phyloP scores from a whole-genome alignment of 192 early-diverging fungal genomes.

The Umbelopsis vinacea region DNA sequence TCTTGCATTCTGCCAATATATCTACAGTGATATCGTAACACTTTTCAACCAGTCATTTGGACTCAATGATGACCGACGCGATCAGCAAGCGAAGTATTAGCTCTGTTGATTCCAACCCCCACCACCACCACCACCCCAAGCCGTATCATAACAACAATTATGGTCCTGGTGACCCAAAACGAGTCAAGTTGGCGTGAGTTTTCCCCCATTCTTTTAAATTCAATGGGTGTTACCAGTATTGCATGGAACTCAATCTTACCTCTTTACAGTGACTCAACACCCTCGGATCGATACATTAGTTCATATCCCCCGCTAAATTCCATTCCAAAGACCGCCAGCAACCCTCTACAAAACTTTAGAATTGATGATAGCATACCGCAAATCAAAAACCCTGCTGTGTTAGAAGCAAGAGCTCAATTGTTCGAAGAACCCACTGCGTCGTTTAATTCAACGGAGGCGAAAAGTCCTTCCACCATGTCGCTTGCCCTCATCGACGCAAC shows the following conservation, averaged over 20 bases:
- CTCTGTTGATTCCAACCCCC: not conserved
- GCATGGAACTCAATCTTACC: not conserved
- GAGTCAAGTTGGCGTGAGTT: constrained; percentile 3
- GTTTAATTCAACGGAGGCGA: not conserved
- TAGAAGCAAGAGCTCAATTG: not conserved
- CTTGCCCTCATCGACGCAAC: constrained; percentile 36
- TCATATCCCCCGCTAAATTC: constrained; percentile 2
- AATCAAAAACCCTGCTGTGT: not conserved
- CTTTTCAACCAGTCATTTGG: not conserved
- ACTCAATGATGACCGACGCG: constrained; percentile 21
- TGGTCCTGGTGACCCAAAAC: constrained; percentile 14
- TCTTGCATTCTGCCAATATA: not conserved
- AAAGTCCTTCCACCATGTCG: constrained; percentile 14
- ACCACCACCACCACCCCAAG: not conserved
- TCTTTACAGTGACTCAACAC: not conserved
- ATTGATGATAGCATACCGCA: constrained; percentile 20
- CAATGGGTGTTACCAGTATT: not conserved
- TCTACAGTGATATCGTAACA: not conserved
- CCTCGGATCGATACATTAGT: not conserved
- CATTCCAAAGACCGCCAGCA: constrained; percentile 16
- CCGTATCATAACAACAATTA: not conserved
- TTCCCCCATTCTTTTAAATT: not conserved
- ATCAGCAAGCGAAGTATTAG: constrained; percentile 17
- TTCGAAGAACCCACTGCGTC: not conserved
- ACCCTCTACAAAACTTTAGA: constrained; percentile 3